Percentiles rank a stretch among this genome's conserved stretches.
These are phyloP conservation scores for Haematococcus sp. DNA, from an alignment of 139 green algal species.

Conservation along the genomic window DNA sequence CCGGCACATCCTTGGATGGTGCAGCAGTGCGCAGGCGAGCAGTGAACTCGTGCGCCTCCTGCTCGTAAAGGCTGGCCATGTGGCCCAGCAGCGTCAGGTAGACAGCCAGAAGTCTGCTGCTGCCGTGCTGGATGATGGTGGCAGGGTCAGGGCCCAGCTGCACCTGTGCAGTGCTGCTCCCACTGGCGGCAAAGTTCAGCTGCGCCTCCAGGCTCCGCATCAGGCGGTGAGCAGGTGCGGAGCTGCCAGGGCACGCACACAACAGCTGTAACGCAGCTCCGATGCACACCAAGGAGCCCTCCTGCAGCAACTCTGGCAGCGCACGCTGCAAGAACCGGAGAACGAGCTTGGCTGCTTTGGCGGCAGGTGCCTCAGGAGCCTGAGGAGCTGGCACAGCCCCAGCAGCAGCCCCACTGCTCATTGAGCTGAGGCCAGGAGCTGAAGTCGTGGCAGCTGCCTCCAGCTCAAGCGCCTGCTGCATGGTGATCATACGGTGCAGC, in stretches of 20 bases:
- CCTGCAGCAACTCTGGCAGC: not conserved
- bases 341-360: not conserved
- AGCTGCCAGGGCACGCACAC: not conserved
- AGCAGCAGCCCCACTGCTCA: too few species aligned
- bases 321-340: not conserved
- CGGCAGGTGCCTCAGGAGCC: too few species aligned
- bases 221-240: not conserved
- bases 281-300: not conserved
- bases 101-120: not conserved
- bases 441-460: too few species aligned
- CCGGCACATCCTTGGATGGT: not conserved
- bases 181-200: too few species aligned
- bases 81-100: conserved; percentile 2
- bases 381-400: too few species aligned
- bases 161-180: too few species aligned
- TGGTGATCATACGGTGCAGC: too few species aligned
- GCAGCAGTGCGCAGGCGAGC: not conserved
- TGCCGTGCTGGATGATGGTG: too few species aligned
- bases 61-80: not conserved
- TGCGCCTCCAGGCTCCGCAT: not conserved
- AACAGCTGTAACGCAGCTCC: conserved; percentile 7
- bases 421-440: too few species aligned
- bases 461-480: too few species aligned
- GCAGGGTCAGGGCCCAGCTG: too few species aligned
- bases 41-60: not conserved